Evolutionary conservation across 345 rosid species (phyloP).

Genomic region (Citrus trifoliata): DNA sequence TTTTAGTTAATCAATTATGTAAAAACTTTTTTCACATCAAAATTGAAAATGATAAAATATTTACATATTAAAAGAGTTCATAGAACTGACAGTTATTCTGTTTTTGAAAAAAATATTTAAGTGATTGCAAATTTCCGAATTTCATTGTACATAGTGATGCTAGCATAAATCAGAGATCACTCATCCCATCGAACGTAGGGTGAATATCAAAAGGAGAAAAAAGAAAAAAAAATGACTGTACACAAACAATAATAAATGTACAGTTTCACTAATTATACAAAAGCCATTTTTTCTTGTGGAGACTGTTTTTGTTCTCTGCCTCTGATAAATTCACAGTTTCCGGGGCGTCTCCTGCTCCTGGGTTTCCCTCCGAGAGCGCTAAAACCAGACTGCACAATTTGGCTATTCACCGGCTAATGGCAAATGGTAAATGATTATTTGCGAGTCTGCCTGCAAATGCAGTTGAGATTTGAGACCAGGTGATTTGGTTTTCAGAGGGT

Average conservation of each 20-base stretch:
- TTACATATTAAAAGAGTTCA: no score
- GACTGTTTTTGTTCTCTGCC: constrained; percentile 9
- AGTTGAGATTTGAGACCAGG: not conserved
- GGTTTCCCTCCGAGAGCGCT: not conserved
- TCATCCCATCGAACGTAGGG: not conserved
- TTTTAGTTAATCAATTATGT: not conserved
- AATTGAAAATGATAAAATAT: not conserved
- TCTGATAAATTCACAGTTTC: constrained; percentile 24
- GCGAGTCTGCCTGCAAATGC: not conserved
- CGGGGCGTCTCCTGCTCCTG: constrained; percentile 1
- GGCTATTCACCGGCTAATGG: not conserved
- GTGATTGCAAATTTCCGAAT: not conserved
- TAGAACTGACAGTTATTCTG: no score
- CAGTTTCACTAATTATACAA: constrained; percentile 28
- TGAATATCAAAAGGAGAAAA: not conserved
- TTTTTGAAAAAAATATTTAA: not conserved
- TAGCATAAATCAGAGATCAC: not conserved
- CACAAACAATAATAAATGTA: constrained; percentile 37
- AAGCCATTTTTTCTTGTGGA: constrained; percentile 1
- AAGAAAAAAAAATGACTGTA: constrained; percentile 25
- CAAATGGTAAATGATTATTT: not conserved
- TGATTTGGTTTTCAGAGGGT: not conserved
- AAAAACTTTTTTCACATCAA: not conserved
- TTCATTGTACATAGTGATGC: not conserved
- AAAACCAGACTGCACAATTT: not conserved